Percentiles rank a stretch among this genome's conserved stretches.
phyloP scores from a whole-genome alignment of 2,329 filamentous ascomycete species.

The Colletotrichum lindemuthianum region DNA sequence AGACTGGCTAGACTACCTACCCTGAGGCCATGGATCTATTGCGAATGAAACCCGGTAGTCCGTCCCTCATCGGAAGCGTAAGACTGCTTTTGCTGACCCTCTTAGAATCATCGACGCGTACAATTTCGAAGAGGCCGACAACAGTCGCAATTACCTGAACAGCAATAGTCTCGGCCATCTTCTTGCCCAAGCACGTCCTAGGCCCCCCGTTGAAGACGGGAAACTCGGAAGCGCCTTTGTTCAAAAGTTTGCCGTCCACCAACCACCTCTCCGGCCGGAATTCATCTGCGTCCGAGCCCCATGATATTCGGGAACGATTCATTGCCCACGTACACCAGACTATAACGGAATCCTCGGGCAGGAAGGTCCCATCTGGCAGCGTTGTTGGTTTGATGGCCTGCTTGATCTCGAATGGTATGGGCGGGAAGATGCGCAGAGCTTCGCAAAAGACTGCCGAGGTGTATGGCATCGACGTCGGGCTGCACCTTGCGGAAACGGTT shows the following conservation, averaged over 20 bases:
- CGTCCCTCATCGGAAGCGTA: slow-evolving; percentile 72
- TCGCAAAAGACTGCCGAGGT: slow-evolving; percentile 72
- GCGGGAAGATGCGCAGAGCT: slow-evolving; percentile 68
- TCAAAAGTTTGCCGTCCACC: slow-evolving; percentile 49
- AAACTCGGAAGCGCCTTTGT: slow-evolving; percentile 64
- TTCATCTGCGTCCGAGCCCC: slow-evolving; percentile 64
- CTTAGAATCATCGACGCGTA: slow-evolving; percentile 53
- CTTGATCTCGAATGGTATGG: slow-evolving; percentile 74
- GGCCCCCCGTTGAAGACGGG: slow-evolving; percentile 73
- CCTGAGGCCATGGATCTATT: not conserved
- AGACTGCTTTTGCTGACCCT: slow-evolving; percentile 69
- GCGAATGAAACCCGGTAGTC: slow-evolving; percentile 59
- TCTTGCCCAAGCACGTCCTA: slow-evolving; percentile 70
- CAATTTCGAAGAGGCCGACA: slow-evolving; percentile 61
- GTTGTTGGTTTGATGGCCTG: slow-evolving; percentile 62
- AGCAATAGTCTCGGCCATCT: slow-evolving; percentile 70
- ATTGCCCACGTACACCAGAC: slow-evolving; percentile 74
- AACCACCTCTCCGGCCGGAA: slow-evolving; percentile 70
- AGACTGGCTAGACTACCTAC: too few relatives aligned
- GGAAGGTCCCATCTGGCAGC: slow-evolving; percentile 69
- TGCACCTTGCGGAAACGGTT: slow-evolving; percentile 45
- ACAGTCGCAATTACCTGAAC: slow-evolving; percentile 65
- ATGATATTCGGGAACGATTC: slow-evolving; percentile 65
- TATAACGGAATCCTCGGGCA: slow-evolving; percentile 64
- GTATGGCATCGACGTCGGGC: slow-evolving; percentile 60